These are phyloP conservation scores for Fusarium proliferatum DNA, from an alignment of 2,329 filamentous ascomycete species.

Conservation along the genomic window DNA sequence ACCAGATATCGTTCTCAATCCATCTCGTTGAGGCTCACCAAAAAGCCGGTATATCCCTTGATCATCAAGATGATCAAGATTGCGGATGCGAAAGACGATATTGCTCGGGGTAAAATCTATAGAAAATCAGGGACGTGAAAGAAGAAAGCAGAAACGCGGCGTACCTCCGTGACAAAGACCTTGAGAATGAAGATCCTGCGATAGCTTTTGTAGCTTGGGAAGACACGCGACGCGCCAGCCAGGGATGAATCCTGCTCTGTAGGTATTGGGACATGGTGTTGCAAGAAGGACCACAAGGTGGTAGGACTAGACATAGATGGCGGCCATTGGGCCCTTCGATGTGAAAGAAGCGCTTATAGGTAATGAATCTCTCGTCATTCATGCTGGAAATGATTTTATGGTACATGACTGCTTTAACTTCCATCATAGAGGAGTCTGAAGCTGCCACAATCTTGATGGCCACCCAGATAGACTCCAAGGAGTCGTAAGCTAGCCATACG, in stretches of 20 bases:
- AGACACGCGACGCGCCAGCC: not conserved
- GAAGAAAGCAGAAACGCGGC: fast-evolving
- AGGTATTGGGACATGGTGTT: not conserved
- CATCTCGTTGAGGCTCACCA: not conserved
- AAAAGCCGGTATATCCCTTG: not conserved
- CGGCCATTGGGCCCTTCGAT: slow-evolving; percentile 1
- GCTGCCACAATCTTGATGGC: slow-evolving; percentile 5
- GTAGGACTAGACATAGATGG: slow-evolving; percentile 4
- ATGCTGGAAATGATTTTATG: not conserved
- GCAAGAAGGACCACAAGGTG: not conserved
- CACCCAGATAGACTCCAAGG: not conserved
- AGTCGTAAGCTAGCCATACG: not conserved
- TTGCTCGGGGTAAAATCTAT: not conserved
- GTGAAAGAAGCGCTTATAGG: not conserved
- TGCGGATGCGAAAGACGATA: not conserved
- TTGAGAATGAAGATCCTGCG: not conserved
- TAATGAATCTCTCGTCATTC: not conserved
- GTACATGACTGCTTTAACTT: not conserved
- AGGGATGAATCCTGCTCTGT: not conserved
- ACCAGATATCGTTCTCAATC: not conserved
- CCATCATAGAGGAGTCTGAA: not conserved
- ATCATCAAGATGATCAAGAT: slow-evolving; percentile 1
- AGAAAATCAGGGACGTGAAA: not conserved
- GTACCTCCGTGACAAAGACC: not conserved
- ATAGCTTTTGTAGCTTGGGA: not conserved